Evolutionary conservation across 495 filamentous ascomycete species (phyloP).

Genomic region (Penicillium coffeae): DNA sequence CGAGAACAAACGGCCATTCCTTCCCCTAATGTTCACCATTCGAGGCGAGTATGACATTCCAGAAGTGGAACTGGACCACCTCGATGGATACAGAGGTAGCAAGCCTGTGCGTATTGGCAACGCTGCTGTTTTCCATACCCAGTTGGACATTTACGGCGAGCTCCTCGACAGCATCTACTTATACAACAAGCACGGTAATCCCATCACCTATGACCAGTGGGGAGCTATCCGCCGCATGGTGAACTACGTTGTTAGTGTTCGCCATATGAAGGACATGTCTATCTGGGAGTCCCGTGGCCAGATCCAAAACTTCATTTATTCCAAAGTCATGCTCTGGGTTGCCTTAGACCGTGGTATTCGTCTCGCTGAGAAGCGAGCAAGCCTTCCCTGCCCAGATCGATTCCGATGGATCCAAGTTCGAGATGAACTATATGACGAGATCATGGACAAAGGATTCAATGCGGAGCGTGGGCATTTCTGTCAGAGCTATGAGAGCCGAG

Average conservation of each 20-base stretch:
- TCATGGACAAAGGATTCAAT: slow-evolving; percentile 69
- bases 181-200: slow-evolving; percentile 74
- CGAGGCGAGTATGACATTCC: slow-evolving; percentile 67
- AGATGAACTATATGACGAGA: slow-evolving; percentile 65
- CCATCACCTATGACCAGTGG: slow-evolving; percentile 71
- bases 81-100: slow-evolving; percentile 65
- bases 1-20: slow-evolving; percentile 38
- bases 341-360: slow-evolving; percentile 68
- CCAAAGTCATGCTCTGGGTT: slow-evolving; percentile 74
- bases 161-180: slow-evolving; percentile 72
- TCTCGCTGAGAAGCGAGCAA: slow-evolving; percentile 62
- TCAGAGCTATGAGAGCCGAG: slow-evolving; percentile 66
- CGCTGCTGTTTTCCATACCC: slow-evolving; percentile 67
- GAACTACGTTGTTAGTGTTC: slow-evolving; percentile 43
- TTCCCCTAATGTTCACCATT: slow-evolving; percentile 78
- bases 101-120: slow-evolving; percentile 71
- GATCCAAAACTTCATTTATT: slow-evolving; percentile 70
- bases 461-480: slow-evolving; percentile 59
- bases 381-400: slow-evolving; percentile 64
- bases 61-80: slow-evolving; percentile 59
- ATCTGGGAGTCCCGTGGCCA: slow-evolving; percentile 74
- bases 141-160: slow-evolving; percentile 74
- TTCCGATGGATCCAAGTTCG: slow-evolving; percentile 56
- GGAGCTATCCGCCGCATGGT: slow-evolving; percentile 55
- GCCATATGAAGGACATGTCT: slow-evolving; percentile 64